Evolutionary conservation across 2,329 filamentous ascomycete species (phyloP).

Genomic region (Calonectria hawksworthii): DNA sequence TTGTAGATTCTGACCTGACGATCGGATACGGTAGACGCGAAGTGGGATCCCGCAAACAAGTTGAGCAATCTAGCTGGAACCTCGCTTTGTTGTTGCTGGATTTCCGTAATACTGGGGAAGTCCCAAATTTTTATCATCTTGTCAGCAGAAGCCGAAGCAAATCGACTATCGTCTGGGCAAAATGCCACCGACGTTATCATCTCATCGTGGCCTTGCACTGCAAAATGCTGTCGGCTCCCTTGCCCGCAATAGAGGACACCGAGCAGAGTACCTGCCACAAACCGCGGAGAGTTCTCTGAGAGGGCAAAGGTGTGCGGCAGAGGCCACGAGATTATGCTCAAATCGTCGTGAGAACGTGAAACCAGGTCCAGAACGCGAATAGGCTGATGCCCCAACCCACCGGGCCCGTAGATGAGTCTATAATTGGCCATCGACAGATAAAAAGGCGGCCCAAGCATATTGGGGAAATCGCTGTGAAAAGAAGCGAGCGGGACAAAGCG

Average conservation of each 20-base stretch:
- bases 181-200: neutral
- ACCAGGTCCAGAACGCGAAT: neutral
- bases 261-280: neutral
- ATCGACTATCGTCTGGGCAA: neutral
- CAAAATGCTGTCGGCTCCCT: neutral
- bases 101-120: neutral
- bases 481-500: neutral
- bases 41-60: neutral
- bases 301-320: too few species aligned
- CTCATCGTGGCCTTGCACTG: neutral
- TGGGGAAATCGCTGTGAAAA: too few species aligned
- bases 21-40: neutral
- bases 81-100: neutral
- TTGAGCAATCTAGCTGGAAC: neutral
- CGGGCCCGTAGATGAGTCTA: neutral
- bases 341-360: neutral
- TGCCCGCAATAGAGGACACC: neutral
- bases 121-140: neutral
- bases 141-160: neutral
- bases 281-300: neutral
- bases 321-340: neutral
- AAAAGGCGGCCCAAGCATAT: neutral
- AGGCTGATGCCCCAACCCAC: neutral
- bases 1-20: neutral
- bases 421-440: neutral